Evolutionary conservation across 108 stramenopile species (phyloP).

Genomic region (Fragilaria radians): DNA sequence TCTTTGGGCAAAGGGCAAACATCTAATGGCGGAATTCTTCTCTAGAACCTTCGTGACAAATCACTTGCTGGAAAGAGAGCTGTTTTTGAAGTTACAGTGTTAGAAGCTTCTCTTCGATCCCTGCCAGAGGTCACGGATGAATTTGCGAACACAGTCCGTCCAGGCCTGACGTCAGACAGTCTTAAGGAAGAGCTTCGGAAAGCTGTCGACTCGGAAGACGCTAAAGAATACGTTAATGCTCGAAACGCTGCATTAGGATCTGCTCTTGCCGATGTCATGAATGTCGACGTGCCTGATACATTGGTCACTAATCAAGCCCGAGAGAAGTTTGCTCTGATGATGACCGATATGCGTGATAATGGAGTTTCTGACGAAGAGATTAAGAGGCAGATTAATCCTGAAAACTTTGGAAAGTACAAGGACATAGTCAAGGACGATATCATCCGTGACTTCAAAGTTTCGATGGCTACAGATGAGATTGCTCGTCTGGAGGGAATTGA

Average conservation of each 20-base stretch:
- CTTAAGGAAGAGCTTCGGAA: conserved; percentile 75
- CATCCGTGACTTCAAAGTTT: conserved; percentile 71
- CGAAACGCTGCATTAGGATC: conserved; percentile 75
- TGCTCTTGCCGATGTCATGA: conserved; percentile 61
- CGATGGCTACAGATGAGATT: conserved; percentile 84
- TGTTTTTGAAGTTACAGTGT: conserved; percentile 84
- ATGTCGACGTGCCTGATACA: conserved; percentile 88
- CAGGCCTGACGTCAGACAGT: conserved; percentile 70
- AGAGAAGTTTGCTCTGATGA: conserved; percentile 95
- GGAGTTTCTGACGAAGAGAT: conserved; percentile 88
- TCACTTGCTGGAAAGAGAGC: conserved; percentile 83
- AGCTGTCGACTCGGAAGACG: conserved; percentile 84
- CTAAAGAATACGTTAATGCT: conserved; percentile 71
- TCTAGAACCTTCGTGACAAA: conserved; percentile 71
- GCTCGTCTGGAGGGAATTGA: conserved; percentile 70
- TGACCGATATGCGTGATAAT: conserved; percentile 87
- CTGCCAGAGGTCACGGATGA: conserved; percentile 87
- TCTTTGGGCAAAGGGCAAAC: too few relatives aligned
- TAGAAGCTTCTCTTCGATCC: conserved; percentile 60
- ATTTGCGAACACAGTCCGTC: conserved; percentile 77
- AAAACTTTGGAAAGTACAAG: conserved; percentile 93
- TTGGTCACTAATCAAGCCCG: conserved; percentile 85
- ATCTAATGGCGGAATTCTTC: too few relatives aligned
- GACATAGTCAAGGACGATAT: conserved; percentile 76
- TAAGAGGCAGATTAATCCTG: conserved; percentile 84